Percentiles rank a stretch among this genome's conserved stretches.
Conservation (phyloP, 768 basidiomycete genomes). For the Strobilomyces echinocephalus region DNA sequence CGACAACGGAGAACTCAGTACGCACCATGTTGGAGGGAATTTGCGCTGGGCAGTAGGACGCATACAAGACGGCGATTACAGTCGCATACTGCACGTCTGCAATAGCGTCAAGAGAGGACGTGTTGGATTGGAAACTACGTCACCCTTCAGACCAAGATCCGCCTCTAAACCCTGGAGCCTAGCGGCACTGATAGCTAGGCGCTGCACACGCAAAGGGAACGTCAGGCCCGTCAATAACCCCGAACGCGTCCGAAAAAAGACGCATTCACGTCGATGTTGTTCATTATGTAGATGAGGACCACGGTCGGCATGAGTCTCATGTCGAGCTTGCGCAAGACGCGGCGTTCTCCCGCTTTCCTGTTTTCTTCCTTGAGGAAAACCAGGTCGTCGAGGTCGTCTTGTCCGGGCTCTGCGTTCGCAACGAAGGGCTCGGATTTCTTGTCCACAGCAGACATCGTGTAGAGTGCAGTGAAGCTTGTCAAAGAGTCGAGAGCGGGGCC, state of each 20-base stretch:
- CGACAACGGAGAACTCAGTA: not conserved
- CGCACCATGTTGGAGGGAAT: not conserved
- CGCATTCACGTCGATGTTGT: not conserved
- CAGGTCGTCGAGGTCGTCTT: not conserved
- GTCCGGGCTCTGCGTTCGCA: too few species aligned
- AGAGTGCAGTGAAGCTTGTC: too few species aligned
- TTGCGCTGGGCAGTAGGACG: not conserved
- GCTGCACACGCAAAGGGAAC: not conserved
- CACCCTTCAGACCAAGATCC: not conserved
- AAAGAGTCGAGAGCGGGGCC: too few species aligned
- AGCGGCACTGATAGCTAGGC: not conserved
- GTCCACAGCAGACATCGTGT: not conserved
- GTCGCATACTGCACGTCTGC: not conserved
- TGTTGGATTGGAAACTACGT: not conserved
- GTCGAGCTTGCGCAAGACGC: not conserved
- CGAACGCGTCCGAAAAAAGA: not conserved
- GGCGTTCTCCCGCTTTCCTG: not conserved
- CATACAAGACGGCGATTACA: not conserved
- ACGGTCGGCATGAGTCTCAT: not conserved
- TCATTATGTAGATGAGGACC: not conserved
- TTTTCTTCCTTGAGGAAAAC: not conserved
- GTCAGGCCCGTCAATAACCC: not conserved
- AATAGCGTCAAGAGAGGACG: not conserved
- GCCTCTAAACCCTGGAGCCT: not conserved
- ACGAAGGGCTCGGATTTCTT: not conserved